These are phyloP conservation scores for Parastagonospora avenae DNA, from an alignment of 2,329 filamentous ascomycete genomes.

Conservation along the genomic window DNA sequence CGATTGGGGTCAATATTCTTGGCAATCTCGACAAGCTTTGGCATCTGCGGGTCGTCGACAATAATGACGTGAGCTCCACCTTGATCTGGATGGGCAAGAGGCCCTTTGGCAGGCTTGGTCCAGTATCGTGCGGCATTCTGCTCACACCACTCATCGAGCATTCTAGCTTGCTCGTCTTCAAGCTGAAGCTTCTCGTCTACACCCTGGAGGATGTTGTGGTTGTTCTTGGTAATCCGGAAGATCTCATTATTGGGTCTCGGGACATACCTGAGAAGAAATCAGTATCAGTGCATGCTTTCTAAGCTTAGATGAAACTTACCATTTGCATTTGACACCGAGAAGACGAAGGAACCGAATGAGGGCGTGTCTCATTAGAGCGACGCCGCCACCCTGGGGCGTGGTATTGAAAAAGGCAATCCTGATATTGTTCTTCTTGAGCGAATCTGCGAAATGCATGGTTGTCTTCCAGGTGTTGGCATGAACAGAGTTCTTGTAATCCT, in stretches of 20 bases:
- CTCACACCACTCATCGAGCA: constrained; percentile 73
- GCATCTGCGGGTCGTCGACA: constrained; percentile 86
- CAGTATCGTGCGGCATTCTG: constrained; percentile 78
- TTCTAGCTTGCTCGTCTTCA: constrained; percentile 63
- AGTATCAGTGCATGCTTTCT: background rate
- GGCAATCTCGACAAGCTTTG: constrained; percentile 74
- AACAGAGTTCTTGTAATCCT: constrained; percentile 67
- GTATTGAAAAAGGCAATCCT: constrained; percentile 80
- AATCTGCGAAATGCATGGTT: constrained; percentile 65
- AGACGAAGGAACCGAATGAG: constrained; percentile 72
- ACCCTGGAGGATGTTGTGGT: constrained; percentile 87
- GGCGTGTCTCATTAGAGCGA: constrained; percentile 81
- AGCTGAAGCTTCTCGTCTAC: constrained; percentile 68
- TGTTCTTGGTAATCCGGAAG: constrained; percentile 83
- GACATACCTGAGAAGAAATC: constrained; percentile 61
- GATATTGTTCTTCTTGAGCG: constrained; percentile 66
- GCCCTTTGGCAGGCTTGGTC: constrained; percentile 67
- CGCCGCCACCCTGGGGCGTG: constrained; percentile 81
- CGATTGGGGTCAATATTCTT: constrained; percentile 73
- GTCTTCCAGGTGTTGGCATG: constrained; percentile 67
- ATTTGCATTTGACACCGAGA: constrained; percentile 71
- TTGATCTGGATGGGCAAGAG: constrained; percentile 66
- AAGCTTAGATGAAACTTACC: constrained; percentile 59
- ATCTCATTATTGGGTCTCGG: constrained; percentile 80
- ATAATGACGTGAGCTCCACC: constrained; percentile 79